Evolutionary conservation across 768 basidiomycete species (phyloP).

Genomic region (Rubroboletus satanas): DNA sequence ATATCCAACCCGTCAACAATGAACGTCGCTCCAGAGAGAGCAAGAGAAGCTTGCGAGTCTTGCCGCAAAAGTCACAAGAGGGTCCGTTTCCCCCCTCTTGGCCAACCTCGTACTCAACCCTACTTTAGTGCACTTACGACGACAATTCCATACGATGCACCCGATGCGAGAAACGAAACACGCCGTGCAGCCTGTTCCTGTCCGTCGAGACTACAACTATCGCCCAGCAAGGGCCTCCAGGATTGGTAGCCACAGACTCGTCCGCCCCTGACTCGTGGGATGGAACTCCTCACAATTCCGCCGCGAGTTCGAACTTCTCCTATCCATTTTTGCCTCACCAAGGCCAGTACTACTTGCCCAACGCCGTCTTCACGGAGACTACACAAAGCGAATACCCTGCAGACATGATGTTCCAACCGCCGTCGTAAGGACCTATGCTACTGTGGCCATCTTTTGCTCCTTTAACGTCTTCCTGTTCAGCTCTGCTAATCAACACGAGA

Average conservation of each 20-base stretch:
- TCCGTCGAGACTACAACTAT: not conserved
- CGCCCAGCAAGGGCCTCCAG: constrained; percentile 6
- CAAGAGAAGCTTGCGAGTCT: constrained; percentile 23
- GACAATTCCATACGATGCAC: constrained; percentile 8
- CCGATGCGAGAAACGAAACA: constrained; percentile 15
- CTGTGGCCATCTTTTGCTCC: not conserved
- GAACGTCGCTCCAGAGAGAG: constrained; percentile 21
- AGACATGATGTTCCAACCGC: not conserved
- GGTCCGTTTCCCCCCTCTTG: constrained; percentile 3
- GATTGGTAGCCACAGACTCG: not conserved
- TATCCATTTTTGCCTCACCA: not conserved
- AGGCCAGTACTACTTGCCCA: not conserved
- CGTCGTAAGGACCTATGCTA: constrained; percentile 5
- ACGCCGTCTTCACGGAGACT: not conserved
- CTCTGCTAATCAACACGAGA: constrained; percentile 2
- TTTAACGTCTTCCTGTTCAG: constrained; percentile 10
- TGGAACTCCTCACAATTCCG: not conserved
- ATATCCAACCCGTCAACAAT: constrained; percentile 11
- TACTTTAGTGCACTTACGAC: constrained; percentile 18
- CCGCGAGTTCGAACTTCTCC: constrained; percentile 2
- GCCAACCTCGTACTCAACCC: not conserved
- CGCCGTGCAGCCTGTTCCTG: constrained; percentile 16
- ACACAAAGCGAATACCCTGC: constrained; percentile 6
- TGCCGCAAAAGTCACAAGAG: constrained; percentile 27
- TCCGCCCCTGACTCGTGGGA: constrained; percentile 5